Percentiles rank a stretch among this genome's conserved stretches.
Evolutionary conservation across 2,329 filamentous ascomycete genomes (phyloP).

Genomic region (Metarhizium humberi): DNA sequence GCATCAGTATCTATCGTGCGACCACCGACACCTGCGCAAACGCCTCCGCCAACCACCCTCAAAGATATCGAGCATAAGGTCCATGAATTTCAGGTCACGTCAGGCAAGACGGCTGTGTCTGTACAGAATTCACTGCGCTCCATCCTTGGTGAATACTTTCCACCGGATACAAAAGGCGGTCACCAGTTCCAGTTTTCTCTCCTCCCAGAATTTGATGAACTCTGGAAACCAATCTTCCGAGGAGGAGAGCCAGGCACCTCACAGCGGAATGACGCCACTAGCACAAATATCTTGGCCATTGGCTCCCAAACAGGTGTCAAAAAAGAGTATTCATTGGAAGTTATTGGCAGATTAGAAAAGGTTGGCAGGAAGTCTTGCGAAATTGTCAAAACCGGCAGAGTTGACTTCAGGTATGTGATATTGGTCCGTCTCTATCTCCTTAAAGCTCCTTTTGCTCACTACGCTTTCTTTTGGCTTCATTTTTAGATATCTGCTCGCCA

Average conservation of each 20-base stretch:
- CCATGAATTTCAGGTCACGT: slow-evolving; percentile 31
- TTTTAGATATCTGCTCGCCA: slow-evolving; percentile 48
- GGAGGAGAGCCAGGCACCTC: slow-evolving; percentile 22
- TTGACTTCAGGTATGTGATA: slow-evolving; percentile 47
- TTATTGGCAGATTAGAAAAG: slow-evolving; percentile 44
- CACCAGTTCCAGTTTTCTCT: slow-evolving; percentile 38
- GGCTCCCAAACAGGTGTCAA: slow-evolving; percentile 47
- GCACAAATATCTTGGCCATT: slow-evolving; percentile 52
- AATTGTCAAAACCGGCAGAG: slow-evolving; percentile 40
- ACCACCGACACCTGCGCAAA: slow-evolving; percentile 34
- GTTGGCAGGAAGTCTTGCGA: slow-evolving; percentile 42
- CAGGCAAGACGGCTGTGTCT: slow-evolving; percentile 37
- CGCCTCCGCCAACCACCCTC: slow-evolving; percentile 25
- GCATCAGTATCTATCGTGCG: slow-evolving; percentile 19
- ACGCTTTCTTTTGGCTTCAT: background rate
- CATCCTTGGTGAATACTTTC: slow-evolving; percentile 41
- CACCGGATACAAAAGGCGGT: slow-evolving; percentile 35
- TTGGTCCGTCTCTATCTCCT: background rate
- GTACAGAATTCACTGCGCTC: slow-evolving; percentile 49
- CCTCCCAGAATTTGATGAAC: slow-evolving; percentile 36
- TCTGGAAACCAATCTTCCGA: slow-evolving; percentile 45
- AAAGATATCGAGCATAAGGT: slow-evolving; percentile 29
- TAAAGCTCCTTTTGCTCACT: background rate
- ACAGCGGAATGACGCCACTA: slow-evolving; percentile 21
- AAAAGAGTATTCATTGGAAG: slow-evolving; percentile 35